phyloP scores from a whole-genome alignment of 768 basidiomycete species.

The Sporobolomyces roseus region DNA sequence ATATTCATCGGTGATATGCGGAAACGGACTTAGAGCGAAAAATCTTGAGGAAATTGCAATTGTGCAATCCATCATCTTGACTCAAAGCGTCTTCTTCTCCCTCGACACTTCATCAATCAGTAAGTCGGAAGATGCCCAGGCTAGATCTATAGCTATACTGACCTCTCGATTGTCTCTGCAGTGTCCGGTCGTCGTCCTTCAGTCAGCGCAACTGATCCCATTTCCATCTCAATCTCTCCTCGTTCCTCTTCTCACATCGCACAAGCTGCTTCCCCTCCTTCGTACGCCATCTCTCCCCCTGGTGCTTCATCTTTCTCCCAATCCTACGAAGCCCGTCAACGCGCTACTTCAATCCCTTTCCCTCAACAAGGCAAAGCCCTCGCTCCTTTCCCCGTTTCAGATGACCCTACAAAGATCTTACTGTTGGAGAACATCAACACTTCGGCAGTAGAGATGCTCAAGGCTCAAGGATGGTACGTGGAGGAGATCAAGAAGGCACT shows the following conservation, averaged over 20 bases:
- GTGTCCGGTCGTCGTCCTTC: constrained; percentile 18
- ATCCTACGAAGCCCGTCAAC: constrained; percentile 10
- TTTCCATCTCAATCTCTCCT: constrained; percentile 18
- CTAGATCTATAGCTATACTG: no score
- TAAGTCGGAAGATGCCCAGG: no score
- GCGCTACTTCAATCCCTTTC: constrained; percentile 11
- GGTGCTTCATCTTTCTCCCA: constrained; percentile 2
- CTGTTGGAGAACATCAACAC: constrained; percentile 75
- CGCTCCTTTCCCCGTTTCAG: constrained; percentile 33
- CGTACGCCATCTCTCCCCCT: constrained; percentile 19
- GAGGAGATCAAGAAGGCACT: constrained; percentile 81
- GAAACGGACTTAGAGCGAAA: no score
- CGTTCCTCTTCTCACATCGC: background rate
- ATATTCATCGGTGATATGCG: no score
- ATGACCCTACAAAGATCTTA: constrained; percentile 62
- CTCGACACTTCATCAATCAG: no score
- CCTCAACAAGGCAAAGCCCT: constrained; percentile 34
- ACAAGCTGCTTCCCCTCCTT: constrained; percentile 8
- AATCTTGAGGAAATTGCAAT: no score
- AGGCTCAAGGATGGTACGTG: constrained; percentile 79
- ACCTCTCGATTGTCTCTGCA: no score
- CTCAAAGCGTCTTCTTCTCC: no score
- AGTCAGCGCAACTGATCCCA: constrained; percentile 18
- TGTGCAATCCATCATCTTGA: no score
- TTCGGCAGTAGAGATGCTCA: constrained; percentile 69